A percentile compares a stretch with the other conserved stretches of the same genome.
These are phyloP conservation scores for Caulochytrium protostelioides DNA, from an alignment of 371 early-diverging fungal genomes.

Conservation along the genomic window DNA sequence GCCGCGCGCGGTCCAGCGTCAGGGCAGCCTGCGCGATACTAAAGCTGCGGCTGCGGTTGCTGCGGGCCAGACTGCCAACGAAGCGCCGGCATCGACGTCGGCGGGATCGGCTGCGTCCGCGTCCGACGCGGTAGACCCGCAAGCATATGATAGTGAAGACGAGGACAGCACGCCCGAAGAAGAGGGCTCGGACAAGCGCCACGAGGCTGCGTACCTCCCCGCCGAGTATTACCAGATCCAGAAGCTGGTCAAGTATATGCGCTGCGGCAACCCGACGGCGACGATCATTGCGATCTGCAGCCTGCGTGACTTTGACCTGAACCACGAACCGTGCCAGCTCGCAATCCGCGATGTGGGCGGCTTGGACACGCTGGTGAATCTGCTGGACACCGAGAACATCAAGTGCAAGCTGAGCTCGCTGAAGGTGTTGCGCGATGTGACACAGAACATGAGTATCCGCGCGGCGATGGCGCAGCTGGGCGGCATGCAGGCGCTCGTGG, in stretches of 20 bases:
- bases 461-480: constrained; percentile 24
- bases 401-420: constrained; percentile 33
- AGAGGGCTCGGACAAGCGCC: too few relatives aligned
- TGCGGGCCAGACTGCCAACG: too few relatives aligned
- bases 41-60: too few relatives aligned
- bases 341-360: constrained; percentile 36
- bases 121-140: too few relatives aligned
- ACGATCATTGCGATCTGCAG: constrained; percentile 39
- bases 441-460: constrained; percentile 31
- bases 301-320: constrained; percentile 29
- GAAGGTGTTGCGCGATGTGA: constrained; percentile 26
- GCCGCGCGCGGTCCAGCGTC: too few relatives aligned
- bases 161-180: too few relatives aligned
- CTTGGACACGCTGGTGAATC: constrained; percentile 29
- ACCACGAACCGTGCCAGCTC: constrained; percentile 27
- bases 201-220: too few relatives aligned
- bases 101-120: too few relatives aligned
- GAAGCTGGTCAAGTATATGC: constrained; percentile 31
- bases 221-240: constrained; percentile 36
- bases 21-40: too few relatives aligned
- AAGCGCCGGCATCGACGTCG: too few relatives aligned
- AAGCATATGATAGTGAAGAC: too few relatives aligned
- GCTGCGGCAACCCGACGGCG: constrained; percentile 32
- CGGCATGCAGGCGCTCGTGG: constrained; percentile 32
- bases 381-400: constrained; percentile 32